Evolutionary conservation across 768 basidiomycete genomes (phyloP).

Genomic region (Gymnopilus junonius): DNA sequence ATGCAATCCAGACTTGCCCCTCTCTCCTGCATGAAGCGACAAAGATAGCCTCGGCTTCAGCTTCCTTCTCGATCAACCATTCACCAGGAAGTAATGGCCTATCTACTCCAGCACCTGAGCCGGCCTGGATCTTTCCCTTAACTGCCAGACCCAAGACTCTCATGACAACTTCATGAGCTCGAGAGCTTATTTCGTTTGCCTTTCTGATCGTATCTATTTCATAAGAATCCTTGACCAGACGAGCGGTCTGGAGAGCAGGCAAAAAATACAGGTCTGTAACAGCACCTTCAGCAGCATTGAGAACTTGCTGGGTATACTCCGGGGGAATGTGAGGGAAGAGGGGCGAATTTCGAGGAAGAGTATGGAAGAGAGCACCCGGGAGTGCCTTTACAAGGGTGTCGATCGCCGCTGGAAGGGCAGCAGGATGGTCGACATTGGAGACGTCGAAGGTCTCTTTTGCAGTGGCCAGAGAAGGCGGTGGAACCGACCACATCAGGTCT

Average conservation of each 20-base stretch:
- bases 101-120: slow-evolving; percentile 45
- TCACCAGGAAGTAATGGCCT: slow-evolving; percentile 70
- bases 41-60: slow-evolving; percentile 93
- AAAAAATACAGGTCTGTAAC: slow-evolving; percentile 70
- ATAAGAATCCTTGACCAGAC: slow-evolving; percentile 74
- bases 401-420: slow-evolving; percentile 50
- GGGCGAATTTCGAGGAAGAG: slow-evolving; percentile 55
- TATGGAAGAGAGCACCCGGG: slow-evolving; percentile 67
- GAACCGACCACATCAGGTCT: slow-evolving; percentile 88
- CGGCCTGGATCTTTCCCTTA: slow-evolving; percentile 54
- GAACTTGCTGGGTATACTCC: slow-evolving; percentile 42
- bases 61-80: slow-evolving; percentile 92
- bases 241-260: slow-evolving; percentile 76
- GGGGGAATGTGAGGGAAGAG: slow-evolving; percentile 57
- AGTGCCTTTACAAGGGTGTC: slow-evolving; percentile 48
- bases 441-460: slow-evolving; percentile 57
- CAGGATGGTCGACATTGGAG: slow-evolving; percentile 57
- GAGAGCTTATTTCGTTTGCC: slow-evolving; percentile 86
- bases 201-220: slow-evolving; percentile 79
- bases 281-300: slow-evolving; percentile 37
- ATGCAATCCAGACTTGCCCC: slow-evolving; percentile 58
- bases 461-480: slow-evolving; percentile 70
- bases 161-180: slow-evolving; percentile 94
- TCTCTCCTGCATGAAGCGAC: slow-evolving; percentile 88
- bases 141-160: slow-evolving; percentile 81